A percentile compares a stretch with the other conserved stretches of the same genome.
Evolutionary conservation across 108 stramenopile genomes (phyloP).

Genomic region (Hondaea fermentalgiana): DNA sequence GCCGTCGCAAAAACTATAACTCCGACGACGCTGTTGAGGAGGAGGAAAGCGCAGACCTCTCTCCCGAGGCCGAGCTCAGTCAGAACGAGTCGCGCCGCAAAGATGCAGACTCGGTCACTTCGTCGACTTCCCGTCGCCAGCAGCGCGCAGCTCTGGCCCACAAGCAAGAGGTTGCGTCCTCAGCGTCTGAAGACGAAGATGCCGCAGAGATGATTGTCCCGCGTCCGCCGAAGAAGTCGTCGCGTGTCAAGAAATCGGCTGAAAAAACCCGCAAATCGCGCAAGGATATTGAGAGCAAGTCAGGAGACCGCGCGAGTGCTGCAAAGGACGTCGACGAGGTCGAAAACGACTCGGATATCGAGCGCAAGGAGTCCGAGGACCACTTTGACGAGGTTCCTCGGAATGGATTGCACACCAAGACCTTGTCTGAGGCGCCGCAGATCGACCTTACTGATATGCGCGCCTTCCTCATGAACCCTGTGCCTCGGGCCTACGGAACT

Average conservation of each 20-base stretch:
- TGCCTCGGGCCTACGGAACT: slow-evolving; percentile 55
- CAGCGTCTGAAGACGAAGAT: background rate
- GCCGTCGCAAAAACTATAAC: no score
- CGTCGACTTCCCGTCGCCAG: background rate
- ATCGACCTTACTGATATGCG: slow-evolving; percentile 45
- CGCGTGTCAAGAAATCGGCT: background rate
- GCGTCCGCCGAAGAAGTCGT: background rate
- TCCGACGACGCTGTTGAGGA: no score
- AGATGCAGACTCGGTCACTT: background rate
- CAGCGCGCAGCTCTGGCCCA: background rate
- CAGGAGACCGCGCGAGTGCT: background rate
- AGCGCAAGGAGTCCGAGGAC: background rate
- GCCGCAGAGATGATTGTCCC: background rate
- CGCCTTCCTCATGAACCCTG: slow-evolving; percentile 58
- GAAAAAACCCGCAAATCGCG: background rate
- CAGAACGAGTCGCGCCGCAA: no score
- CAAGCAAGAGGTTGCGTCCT: background rate
- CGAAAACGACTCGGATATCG: background rate
- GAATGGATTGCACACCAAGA: no score
- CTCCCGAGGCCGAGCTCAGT: no score
- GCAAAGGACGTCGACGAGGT: background rate
- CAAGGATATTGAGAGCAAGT: background rate
- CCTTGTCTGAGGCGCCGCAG: background rate
- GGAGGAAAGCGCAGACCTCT: no score
- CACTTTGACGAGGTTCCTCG: background rate